Percentiles rank a stretch among this genome's conserved stretches.
These are phyloP conservation scores for Aspergillus sp. DNA, from an alignment of 2,329 filamentous ascomycete genomes.

Conservation along the genomic window DNA sequence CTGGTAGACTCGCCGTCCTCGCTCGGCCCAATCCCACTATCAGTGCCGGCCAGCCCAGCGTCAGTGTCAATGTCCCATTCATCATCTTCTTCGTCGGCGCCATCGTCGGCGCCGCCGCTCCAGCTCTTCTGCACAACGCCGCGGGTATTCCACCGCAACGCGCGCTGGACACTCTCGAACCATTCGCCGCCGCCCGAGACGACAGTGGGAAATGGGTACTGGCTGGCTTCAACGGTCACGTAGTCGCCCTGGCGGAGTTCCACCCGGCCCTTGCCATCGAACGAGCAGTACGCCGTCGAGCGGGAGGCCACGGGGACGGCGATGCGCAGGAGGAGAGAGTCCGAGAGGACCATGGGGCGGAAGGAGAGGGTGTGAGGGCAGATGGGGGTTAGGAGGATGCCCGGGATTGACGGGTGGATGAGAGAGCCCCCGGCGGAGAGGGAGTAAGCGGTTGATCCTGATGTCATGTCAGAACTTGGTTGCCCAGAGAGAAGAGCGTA, in stretches of 20 bases:
- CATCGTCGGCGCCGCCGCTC: conserved; percentile 38
- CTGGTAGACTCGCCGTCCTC: conserved; percentile 60
- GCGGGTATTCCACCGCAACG: conserved; percentile 87
- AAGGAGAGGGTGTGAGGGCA: conserved; percentile 96
- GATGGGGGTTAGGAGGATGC: conserved; percentile 92
- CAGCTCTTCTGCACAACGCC: conserved; percentile 87
- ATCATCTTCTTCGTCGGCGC: conserved; percentile 42
- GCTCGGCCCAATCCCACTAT: conserved; percentile 46
- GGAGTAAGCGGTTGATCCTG: conserved; percentile 82
- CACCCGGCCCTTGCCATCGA: conserved; percentile 92
- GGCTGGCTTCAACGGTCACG: conserved; percentile 89
- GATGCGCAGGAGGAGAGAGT: conserved; percentile 85
- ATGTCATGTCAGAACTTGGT: conserved; percentile 4
- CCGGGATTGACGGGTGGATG: conserved; percentile 92
- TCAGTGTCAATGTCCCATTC: conserved; percentile 97
- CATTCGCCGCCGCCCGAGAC: conserved; percentile 83
- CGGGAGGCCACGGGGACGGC: conserved; percentile 75
- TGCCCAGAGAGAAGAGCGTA: conserved; percentile 1
- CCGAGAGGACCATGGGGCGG: conserved; percentile 93
- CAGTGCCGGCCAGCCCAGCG: conserved; percentile 29
- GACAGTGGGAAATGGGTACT: conserved; percentile 95
- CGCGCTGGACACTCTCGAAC: conserved; percentile 91
- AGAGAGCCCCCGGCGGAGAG: conserved; percentile 91
- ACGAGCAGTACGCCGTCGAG: conserved; percentile 91
- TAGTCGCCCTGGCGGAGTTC: conserved; percentile 89